These are phyloP conservation scores for Lathyrus oleraceus DNA, from an alignment of 306 rosid genomes.

Conservation along the genomic window DNA sequence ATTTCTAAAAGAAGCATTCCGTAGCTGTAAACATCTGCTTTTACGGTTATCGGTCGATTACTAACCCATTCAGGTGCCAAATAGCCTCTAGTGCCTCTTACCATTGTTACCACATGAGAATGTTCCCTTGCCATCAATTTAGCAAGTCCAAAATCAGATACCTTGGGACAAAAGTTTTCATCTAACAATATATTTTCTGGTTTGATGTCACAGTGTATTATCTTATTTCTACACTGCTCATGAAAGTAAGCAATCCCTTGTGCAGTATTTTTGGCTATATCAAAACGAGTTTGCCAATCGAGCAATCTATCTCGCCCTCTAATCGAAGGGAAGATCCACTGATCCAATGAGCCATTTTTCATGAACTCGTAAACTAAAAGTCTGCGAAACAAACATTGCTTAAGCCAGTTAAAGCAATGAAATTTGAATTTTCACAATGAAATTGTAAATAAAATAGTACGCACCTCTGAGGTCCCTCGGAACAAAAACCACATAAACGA, in stretches of 20 bases:
- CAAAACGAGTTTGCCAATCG: slow-evolving; percentile 76
- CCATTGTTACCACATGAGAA: slow-evolving; percentile 93
- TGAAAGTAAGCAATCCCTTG: slow-evolving; percentile 95
- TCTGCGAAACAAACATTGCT: slow-evolving; percentile 50
- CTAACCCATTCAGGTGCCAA: slow-evolving; percentile 97
- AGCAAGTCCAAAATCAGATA: slow-evolving; percentile 93
- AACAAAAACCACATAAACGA: slow-evolving; percentile 85
- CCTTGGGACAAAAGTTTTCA: slow-evolving; percentile 85
- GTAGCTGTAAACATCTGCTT: slow-evolving; percentile 93
- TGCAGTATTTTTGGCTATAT: slow-evolving; percentile 72
- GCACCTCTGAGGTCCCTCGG: slow-evolving; percentile 77
- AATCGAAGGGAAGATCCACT: slow-evolving; percentile 77
- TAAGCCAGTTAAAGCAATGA: slow-evolving; percentile 14
- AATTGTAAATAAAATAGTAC: slow-evolving; percentile 22
- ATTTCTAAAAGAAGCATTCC: slow-evolving; percentile 96
- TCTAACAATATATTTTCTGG: slow-evolving; percentile 87
- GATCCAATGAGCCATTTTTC: slow-evolving; percentile 93
- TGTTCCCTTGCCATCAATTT: slow-evolving; percentile 95
- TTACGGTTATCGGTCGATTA: slow-evolving; percentile 91
- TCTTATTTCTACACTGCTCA: slow-evolving; percentile 84
- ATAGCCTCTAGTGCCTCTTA: slow-evolving; percentile 96
- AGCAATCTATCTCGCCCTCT: slow-evolving; percentile 51
- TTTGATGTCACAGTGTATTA: slow-evolving; percentile 93
- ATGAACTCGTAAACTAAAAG: slow-evolving; percentile 88
- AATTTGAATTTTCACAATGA: background rate